phyloP scores from a whole-genome alignment of 2,329 filamentous ascomycete species.

The Diaporthe capsici region DNA sequence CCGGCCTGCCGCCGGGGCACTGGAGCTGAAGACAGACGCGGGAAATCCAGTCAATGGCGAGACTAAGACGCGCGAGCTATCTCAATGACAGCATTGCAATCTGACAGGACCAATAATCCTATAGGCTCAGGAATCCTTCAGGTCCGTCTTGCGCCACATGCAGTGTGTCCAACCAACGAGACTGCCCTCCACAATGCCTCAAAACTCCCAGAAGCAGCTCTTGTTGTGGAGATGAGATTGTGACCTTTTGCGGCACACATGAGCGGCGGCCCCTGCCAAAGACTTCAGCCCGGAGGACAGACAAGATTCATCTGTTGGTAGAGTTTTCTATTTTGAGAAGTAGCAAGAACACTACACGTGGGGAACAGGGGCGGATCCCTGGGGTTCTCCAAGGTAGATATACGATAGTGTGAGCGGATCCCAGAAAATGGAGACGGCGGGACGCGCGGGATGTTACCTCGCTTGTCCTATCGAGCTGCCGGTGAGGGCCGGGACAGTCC shows the following conservation, averaged over 20 bases:
- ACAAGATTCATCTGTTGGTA: neutral
- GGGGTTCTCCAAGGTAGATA: neutral
- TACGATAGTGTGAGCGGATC: slow-evolving; percentile 13
- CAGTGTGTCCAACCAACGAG: neutral
- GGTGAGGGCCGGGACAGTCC: slow-evolving; percentile 1
- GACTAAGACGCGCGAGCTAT: neutral
- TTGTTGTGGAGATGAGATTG: neutral
- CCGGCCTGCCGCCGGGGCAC: neutral
- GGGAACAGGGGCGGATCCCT: slow-evolving; percentile 8
- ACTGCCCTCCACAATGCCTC: neutral
- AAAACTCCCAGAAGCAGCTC: neutral
- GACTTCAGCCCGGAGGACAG: neutral
- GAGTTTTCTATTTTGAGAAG: slow-evolving; percentile 23
- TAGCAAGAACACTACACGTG: slow-evolving; percentile 5
- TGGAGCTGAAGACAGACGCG: no score
- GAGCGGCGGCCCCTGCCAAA: neutral
- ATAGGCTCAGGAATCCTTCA: neutral
- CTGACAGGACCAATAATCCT: neutral
- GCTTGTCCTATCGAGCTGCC: slow-evolving; percentile 8
- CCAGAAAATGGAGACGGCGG: slow-evolving; percentile 24
- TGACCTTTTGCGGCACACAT: neutral
- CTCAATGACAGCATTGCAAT: neutral
- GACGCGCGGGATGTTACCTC: slow-evolving; percentile 24
- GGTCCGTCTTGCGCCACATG: neutral
- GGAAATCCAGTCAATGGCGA: neutral